A percentile compares a stretch with the other conserved stretches of the same genome.
phyloP scores from a whole-genome alignment of 768 basidiomycete genomes.

The Porphyrellus cyaneotinctus region DNA sequence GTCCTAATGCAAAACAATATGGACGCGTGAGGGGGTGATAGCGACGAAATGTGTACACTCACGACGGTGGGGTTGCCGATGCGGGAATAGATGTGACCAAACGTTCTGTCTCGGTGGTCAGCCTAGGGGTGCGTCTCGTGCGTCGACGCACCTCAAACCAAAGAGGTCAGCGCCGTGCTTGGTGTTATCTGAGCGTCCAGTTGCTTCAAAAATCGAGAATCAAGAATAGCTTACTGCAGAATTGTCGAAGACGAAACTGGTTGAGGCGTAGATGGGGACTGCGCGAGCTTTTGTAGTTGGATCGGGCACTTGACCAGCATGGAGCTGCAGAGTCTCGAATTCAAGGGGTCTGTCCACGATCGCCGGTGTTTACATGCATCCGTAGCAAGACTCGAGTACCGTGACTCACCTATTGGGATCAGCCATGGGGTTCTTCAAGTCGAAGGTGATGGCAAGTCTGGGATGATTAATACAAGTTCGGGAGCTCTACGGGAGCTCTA shows the following conservation, averaged over 20 bases:
- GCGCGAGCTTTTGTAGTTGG: constrained; percentile 56
- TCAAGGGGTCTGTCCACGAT: constrained; percentile 38
- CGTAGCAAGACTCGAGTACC: too few species aligned
- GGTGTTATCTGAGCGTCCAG: constrained; percentile 3
- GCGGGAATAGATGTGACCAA: constrained; percentile 52
- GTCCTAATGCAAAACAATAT: constrained; percentile 34
- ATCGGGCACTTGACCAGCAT: constrained; percentile 55
- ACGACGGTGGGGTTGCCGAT: constrained; percentile 56
- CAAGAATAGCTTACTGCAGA: constrained; percentile 38
- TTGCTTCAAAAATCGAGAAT: neutral
- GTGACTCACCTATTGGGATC: too few species aligned
- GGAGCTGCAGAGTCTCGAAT: constrained; percentile 62
- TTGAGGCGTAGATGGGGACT: constrained; percentile 57
- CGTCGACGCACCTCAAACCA: constrained; percentile 35
- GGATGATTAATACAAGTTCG: too few species aligned
- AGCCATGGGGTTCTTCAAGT: too few species aligned
- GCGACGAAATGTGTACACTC: constrained; percentile 18
- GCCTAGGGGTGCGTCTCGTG: neutral
- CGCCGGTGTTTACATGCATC: neutral
- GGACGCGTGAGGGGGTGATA: neutral
- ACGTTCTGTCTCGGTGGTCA: constrained; percentile 25
- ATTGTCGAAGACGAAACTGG: constrained; percentile 55
- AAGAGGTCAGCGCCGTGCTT: constrained; percentile 56
- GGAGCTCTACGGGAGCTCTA: too few species aligned
- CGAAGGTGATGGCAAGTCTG: too few species aligned